These are phyloP conservation scores for Suhomyces terraborum DNA, from an alignment of 1,139 yeast species.

Conservation along the genomic window DNA sequence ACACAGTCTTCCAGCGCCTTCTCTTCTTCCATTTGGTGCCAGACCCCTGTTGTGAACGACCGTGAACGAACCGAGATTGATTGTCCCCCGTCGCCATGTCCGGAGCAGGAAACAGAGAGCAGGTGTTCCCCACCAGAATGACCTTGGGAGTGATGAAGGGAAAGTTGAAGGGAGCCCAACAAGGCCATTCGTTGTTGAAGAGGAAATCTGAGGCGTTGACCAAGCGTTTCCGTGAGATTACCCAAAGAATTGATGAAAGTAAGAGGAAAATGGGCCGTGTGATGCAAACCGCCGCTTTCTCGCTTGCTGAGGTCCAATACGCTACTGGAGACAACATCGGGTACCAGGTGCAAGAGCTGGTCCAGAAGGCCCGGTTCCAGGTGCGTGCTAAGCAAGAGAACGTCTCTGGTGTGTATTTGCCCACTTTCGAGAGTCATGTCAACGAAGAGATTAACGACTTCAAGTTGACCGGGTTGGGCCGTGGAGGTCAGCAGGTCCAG, in stretches of 20 bases:
- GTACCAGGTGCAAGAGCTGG: slow-evolving; percentile 94
- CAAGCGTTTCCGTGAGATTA: slow-evolving; percentile 92
- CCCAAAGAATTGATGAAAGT: slow-evolving; percentile 91
- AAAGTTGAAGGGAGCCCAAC: slow-evolving; percentile 95
- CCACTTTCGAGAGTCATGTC: slow-evolving; percentile 84
- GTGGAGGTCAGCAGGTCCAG: slow-evolving; percentile 98
- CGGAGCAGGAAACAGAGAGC: slow-evolving; percentile 66
- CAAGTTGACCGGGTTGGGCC: slow-evolving; percentile 92
- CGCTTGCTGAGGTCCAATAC: slow-evolving; percentile 93
- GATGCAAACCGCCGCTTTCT: slow-evolving; percentile 97
- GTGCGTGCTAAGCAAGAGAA: slow-evolving; percentile 93
- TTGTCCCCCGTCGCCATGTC: slow-evolving; percentile 32
- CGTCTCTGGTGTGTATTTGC: slow-evolving; percentile 92
- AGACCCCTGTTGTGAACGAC: neutral
- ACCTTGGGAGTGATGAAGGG: slow-evolving; percentile 93
- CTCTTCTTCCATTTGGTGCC: neutral
- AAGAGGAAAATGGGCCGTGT: slow-evolving; percentile 97
- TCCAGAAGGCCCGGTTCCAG: slow-evolving; percentile 84
- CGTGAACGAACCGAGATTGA: neutral
- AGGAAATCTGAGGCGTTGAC: slow-evolving; percentile 97
- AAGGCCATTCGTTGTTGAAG: slow-evolving; percentile 90
- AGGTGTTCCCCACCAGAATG: slow-evolving; percentile 96
- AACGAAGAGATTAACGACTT: slow-evolving; percentile 88
- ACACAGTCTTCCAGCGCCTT: neutral
- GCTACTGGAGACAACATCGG: slow-evolving; percentile 96